A percentile compares a stretch with the other conserved stretches of the same genome.
Evolutionary conservation across 139 green algal genomes (phyloP).

Genomic region (Bryopsis sp.): DNA sequence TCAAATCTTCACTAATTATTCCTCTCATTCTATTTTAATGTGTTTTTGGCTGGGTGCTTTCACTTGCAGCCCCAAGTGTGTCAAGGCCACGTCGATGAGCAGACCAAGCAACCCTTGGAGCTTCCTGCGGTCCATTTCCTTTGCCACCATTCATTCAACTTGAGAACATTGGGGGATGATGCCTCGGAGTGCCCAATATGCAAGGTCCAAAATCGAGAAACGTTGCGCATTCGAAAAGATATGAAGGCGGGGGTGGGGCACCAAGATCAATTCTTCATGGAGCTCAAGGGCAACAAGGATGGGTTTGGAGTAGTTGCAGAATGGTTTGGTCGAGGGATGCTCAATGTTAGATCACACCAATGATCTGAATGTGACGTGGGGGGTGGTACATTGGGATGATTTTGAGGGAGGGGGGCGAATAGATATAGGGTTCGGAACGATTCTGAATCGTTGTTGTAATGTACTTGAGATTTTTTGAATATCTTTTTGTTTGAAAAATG

Average conservation of each 20-base stretch:
- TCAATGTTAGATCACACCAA: conserved; percentile 53
- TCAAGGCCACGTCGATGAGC: conserved; percentile 63
- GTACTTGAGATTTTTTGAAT: no score
- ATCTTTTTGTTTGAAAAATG: no score
- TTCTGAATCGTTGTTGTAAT: no score
- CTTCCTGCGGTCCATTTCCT: conserved; percentile 93
- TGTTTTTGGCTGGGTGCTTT: no score
- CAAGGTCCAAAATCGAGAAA: conserved; percentile 59
- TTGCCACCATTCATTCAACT: conserved; percentile 90
- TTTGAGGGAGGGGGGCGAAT: no score
- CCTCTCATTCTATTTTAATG: no score
- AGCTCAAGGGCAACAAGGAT: conserved; percentile 65
- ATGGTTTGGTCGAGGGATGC: conserved; percentile 73
- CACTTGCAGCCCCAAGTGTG: conserved; percentile 73
- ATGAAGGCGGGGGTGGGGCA: conserved; percentile 38
- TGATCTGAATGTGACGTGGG: conserved; percentile 17
- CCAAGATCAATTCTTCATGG: conserved; percentile 89
- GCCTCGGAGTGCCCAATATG: conserved; percentile 85
- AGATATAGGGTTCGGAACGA: no score
- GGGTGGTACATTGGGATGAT: no score
- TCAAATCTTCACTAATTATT: no score
- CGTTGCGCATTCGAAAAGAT: conserved; percentile 52
- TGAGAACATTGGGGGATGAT: conserved; percentile 72
- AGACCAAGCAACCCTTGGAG: conserved; percentile 67
- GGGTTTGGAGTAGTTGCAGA: conserved; percentile 84